Conservation (phyloP, 495 filamentous ascomycete species). For the Monascus purpureus region DNA sequence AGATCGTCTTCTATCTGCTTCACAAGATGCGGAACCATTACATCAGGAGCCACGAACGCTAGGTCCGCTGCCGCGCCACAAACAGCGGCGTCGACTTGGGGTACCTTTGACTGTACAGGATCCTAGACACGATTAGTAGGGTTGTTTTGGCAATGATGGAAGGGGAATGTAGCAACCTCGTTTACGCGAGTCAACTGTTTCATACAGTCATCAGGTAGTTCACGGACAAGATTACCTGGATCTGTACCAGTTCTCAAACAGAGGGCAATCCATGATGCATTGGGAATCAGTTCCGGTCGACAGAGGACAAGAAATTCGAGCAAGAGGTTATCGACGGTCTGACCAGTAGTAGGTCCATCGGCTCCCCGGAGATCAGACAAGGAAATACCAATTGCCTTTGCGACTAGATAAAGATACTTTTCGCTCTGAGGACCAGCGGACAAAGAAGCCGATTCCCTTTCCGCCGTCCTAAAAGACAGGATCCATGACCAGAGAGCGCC, state of each 20-base stretch:
- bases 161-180: too few relatives aligned
- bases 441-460: slow-evolving; percentile 64
- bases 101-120: slow-evolving; percentile 25
- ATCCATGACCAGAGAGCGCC: slow-evolving; percentile 77
- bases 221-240: slow-evolving; percentile 59
- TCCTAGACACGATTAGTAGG: slow-evolving; percentile 6
- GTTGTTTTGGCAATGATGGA: too few relatives aligned
- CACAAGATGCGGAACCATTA: slow-evolving; percentile 62
- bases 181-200: slow-evolving; percentile 25
- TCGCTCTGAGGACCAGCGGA: slow-evolving; percentile 49
- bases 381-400: slow-evolving; percentile 55
- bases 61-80: slow-evolving; percentile 74
- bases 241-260: slow-evolving; percentile 68
- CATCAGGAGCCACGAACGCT: slow-evolving; percentile 81
- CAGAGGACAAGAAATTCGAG: slow-evolving; percentile 65
- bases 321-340: slow-evolving; percentile 42
- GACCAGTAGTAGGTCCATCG: slow-evolving; percentile 22
- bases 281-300: slow-evolving; percentile 61
- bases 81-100: slow-evolving; percentile 48
- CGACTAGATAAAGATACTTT: slow-evolving; percentile 40
- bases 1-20: slow-evolving; percentile 58
- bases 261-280: slow-evolving; percentile 72
- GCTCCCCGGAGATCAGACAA: slow-evolving; percentile 20
- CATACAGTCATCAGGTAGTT: slow-evolving; percentile 34
- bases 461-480: slow-evolving; percentile 42